Conservation (phyloP, 352 stramenopile species). For the Pythium myriotylum region DNA sequence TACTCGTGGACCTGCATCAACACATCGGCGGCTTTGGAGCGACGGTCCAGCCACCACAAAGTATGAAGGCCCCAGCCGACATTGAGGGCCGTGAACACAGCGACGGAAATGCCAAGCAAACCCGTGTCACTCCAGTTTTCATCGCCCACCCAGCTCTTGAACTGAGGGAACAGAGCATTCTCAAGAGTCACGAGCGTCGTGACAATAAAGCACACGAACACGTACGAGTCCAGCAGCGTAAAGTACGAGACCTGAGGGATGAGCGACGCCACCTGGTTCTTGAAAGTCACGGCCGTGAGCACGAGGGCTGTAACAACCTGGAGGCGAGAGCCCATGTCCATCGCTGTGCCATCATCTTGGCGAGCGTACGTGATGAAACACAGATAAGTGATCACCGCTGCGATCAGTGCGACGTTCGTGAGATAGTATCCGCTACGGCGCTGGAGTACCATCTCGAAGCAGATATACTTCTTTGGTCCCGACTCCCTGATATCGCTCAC, state of each 20-base stretch:
- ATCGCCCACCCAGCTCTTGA: constrained; percentile 27
- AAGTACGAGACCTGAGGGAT: constrained; percentile 72
- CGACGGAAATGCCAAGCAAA: constrained; percentile 38
- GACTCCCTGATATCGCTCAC: constrained; percentile 41
- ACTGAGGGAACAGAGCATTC: constrained; percentile 51
- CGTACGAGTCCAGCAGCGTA: constrained; percentile 62
- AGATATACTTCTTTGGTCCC: constrained; percentile 42
- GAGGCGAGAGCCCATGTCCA: constrained; percentile 54
- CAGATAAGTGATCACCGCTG: constrained; percentile 55
- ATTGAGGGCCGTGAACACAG: constrained; percentile 47
- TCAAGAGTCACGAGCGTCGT: constrained; percentile 53
- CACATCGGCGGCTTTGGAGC: constrained; percentile 22
- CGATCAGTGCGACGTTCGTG: constrained; percentile 52
- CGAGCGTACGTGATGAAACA: constrained; percentile 55
- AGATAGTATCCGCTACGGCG: constrained; percentile 55
- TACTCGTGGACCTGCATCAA: constrained; percentile 44
- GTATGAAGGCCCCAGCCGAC: constrained; percentile 37
- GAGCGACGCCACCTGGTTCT: constrained; percentile 47
- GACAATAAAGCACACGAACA: constrained; percentile 70
- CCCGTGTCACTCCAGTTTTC: constrained; percentile 33
- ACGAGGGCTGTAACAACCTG: constrained; percentile 63
- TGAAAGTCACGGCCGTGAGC: constrained; percentile 66
- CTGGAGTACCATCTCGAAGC: constrained; percentile 64
- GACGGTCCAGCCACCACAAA: constrained; percentile 34
- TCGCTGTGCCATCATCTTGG: constrained; percentile 33